Evolutionary conservation across 148 eudicot genomes (phyloP).

Genomic region (Arbutus unedo): DNA sequence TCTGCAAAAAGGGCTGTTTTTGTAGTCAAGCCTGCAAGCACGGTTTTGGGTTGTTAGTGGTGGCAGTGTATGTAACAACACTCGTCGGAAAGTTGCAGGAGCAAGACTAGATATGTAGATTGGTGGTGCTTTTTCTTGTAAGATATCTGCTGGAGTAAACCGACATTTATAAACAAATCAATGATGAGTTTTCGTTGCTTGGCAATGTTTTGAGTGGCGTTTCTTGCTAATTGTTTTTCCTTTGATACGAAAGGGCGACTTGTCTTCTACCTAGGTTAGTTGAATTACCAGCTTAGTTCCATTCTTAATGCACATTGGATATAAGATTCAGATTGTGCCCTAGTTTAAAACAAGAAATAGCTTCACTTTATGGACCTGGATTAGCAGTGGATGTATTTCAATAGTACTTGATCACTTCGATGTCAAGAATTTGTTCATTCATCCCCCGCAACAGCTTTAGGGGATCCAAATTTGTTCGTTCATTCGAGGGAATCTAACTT

Average conservation of each 20-base stretch:
- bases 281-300: not conserved
- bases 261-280: not conserved
- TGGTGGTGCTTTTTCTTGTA: not conserved
- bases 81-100: not conserved
- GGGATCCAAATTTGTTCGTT: no score
- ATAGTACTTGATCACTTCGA: not conserved
- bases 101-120: not conserved
- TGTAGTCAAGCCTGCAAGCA: not conserved
- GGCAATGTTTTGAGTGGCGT: not conserved
- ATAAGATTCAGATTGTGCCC: not conserved
- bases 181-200: not conserved
- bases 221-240: not conserved
- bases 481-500: no score
- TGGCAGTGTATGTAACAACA: not conserved
- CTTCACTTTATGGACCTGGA: not conserved
- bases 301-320: not conserved
- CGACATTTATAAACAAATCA: not conserved
- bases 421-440: no score
- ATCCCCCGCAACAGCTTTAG: no score
- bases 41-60: not conserved
- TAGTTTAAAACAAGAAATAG: not conserved
- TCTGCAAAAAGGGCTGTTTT: conserved; percentile 34
- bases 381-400: not conserved
- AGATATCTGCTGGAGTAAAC: not conserved
- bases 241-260: not conserved